phyloP scores from a whole-genome alignment of 2,329 filamentous ascomycete species.

The Cadophora luteo-olivacea region DNA sequence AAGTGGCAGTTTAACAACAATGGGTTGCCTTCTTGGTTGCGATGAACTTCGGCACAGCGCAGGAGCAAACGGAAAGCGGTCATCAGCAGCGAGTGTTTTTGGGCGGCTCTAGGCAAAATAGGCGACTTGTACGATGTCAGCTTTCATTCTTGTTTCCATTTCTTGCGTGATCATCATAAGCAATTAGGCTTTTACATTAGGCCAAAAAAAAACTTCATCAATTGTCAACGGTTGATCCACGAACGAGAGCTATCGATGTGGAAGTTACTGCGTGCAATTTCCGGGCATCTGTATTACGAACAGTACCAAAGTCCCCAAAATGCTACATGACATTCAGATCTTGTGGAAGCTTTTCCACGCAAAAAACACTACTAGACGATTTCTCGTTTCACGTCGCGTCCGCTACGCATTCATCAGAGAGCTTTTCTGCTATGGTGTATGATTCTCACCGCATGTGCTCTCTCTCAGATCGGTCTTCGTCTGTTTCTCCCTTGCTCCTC shows the following conservation, averaged over 20 bases:
- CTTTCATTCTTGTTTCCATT: not conserved
- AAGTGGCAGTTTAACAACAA: constrained; percentile 28
- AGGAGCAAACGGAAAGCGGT: not conserved
- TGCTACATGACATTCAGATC: too few species aligned
- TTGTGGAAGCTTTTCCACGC: too few species aligned
- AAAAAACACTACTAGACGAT: too few species aligned
- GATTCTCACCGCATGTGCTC: too few species aligned
- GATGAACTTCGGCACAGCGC: constrained; percentile 18
- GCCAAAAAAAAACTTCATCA: not conserved
- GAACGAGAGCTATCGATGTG: not conserved
- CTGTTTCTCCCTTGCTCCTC: too few species aligned
- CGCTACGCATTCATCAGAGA: too few species aligned
- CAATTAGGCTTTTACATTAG: not conserved
- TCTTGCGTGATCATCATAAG: not conserved
- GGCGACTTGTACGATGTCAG: constrained; percentile 17
- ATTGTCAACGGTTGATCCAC: not conserved
- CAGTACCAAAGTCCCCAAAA: too few species aligned
- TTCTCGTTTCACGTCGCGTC: too few species aligned
- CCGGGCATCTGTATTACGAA: too few species aligned
- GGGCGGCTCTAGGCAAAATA: not conserved
- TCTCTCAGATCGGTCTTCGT: too few species aligned
- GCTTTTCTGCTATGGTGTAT: too few species aligned
- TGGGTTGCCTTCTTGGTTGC: constrained; percentile 34
- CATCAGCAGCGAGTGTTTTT: not conserved
- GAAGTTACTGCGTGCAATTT: not conserved